Base-by-base conservation (phyloP, 192 early-diverging fungal species). In the Coemansia sp. region DNA sequence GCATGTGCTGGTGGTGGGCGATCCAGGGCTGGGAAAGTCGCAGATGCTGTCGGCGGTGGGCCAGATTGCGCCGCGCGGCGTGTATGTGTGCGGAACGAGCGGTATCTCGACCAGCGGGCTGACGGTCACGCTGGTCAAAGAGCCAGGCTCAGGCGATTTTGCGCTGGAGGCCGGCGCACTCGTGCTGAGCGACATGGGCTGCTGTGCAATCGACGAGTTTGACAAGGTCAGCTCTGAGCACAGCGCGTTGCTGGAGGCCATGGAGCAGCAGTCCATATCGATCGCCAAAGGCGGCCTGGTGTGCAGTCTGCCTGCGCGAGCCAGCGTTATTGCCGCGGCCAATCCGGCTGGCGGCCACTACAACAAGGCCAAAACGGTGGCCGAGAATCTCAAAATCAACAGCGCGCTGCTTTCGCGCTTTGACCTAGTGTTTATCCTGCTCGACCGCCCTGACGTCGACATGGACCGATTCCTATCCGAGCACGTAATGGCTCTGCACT, bases 161-260 rank as follows among this genome's bases (percentile, higher is more conserved):
- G 89, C 89, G 9, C 74, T 92, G 28, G 89, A 92, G 60, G 91
- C 89, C 2, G 87, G 87, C 6, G 91, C 93, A 1, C 71, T 95
- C 31, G 92, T 93, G n/a, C 86, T 93, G 64, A 90, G 88, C 24
- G 92, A 95, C 74, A 88, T 90, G 74, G 93, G 93, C 20, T 88
- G 90, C 42, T 95, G 93, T 57, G 83, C 92, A 17, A 93, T 93
- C 61, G 93, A 95, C 63, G 93, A 95, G 72, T 93, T 95, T 79
- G 92, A 93, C 70, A 95, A 93, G 66, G 90, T 93, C 84, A 88
- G 86, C 5, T 83, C 81, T 17, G 91, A 93, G 44, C 86, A 91
- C 73, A 83, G 82, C 83, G 85, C 92, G 64, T 69, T 87, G 23
- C 67, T 92, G 26, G 93, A 95, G 68, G 92, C 93, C 9, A 93